Conservation (phyloP, 139 green algal species). For the Chlorella sp. region DNA sequence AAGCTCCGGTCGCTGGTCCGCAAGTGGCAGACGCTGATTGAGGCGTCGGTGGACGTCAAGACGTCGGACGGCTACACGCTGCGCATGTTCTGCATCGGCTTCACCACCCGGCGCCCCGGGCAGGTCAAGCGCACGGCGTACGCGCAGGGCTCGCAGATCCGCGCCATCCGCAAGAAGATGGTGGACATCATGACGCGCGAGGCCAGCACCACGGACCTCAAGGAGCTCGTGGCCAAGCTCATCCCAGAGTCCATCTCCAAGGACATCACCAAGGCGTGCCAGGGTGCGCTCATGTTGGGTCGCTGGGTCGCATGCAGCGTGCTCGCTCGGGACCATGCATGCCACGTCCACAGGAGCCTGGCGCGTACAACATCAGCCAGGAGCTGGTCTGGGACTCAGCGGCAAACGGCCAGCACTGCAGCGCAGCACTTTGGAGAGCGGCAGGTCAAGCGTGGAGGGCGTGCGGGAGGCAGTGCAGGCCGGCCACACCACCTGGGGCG, state of each 20-base stretch:
- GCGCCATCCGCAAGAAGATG: constrained; percentile 97
- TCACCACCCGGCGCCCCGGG: constrained; percentile 94
- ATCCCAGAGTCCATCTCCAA: constrained; percentile 99
- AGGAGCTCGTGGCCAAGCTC: constrained; percentile 98
- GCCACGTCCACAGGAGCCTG: no score
- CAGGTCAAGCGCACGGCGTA: constrained; percentile 95
- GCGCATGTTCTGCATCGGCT: constrained; percentile 95
- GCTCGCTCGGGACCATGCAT: no score
- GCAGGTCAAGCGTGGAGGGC: no score
- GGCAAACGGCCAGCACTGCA: no score
- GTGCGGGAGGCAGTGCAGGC: no score
- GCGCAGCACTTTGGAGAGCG: no score
- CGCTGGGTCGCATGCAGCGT: no score
- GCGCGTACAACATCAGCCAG: no score
- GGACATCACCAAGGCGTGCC: constrained; percentile 96
- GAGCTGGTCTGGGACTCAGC: no score
- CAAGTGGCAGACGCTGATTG: constrained; percentile 99
- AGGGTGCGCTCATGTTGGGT: no score
- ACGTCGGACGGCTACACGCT: constrained; percentile 97
- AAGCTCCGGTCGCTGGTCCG: constrained; percentile 97
- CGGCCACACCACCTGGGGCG: no score
- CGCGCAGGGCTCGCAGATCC: constrained; percentile 78
- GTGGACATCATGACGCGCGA: constrained; percentile 96
- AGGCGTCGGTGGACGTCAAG: constrained; percentile 97
- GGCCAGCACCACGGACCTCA: constrained; percentile 88